Evolutionary conservation across 305 asterid species (phyloP).

Genomic region (Fraxinus dipetala): DNA sequence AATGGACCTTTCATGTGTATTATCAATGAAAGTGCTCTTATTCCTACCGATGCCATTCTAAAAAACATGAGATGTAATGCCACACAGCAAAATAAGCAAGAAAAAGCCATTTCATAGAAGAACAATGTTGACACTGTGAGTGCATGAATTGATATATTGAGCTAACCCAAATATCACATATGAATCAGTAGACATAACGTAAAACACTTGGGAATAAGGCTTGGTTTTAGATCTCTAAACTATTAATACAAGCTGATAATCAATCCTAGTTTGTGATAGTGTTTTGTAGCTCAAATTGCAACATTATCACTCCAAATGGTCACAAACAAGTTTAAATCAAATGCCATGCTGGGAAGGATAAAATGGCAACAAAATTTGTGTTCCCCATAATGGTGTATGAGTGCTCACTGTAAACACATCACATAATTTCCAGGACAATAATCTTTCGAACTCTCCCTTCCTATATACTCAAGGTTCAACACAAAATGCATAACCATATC

Average conservation of each 20-base stretch:
- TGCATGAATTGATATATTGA: background rate
- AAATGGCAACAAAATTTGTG: background rate
- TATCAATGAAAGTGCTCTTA: background rate
- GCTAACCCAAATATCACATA: background rate
- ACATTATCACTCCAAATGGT: background rate
- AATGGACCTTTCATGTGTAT: conserved; percentile 14
- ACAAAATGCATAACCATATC: conserved; percentile 4
- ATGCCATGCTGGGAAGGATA: background rate
- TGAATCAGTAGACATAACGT: background rate
- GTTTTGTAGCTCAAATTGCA: background rate
- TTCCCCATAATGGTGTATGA: background rate
- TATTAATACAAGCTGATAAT: background rate
- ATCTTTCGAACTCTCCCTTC: background rate
- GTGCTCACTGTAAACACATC: background rate
- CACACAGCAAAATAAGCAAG: background rate
- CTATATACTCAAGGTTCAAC: background rate
- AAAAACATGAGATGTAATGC: conserved; percentile 10
- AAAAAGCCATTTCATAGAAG: conserved; percentile 4
- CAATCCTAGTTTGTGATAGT: background rate
- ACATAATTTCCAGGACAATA: background rate
- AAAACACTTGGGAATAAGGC: background rate
- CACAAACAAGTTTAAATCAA: background rate
- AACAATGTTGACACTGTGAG: background rate
- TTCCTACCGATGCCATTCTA: conserved; percentile 10
- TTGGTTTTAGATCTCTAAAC: background rate